phyloP scores from a whole-genome alignment of 306 rosid genomes.

The Castanopsis chinensis region DNA sequence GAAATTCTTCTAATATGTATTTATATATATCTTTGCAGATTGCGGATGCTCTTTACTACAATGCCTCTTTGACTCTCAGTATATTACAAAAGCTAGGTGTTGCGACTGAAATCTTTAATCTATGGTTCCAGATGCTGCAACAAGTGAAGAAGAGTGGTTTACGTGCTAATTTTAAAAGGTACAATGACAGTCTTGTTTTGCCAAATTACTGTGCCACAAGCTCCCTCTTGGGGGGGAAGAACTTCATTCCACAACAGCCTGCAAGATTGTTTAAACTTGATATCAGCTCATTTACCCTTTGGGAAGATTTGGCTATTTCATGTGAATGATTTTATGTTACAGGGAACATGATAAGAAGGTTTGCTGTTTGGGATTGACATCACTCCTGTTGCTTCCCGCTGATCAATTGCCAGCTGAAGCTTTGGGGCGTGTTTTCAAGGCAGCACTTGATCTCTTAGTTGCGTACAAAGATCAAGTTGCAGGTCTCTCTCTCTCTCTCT shows the following conservation, averaged over 20 bases:
- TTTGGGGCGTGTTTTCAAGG: slow-evolving; percentile 83
- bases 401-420: slow-evolving; percentile 82
- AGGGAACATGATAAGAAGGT: slow-evolving; percentile 97
- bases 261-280: neutral
- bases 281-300: neutral
- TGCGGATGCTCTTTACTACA: slow-evolving; percentile 92
- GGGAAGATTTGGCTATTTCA: slow-evolving; percentile 8
- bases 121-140: slow-evolving; percentile 89
- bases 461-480: slow-evolving; percentile 95
- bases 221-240: too few relatives aligned
- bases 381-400: slow-evolving; percentile 71
- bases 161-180: slow-evolving; percentile 80
- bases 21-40: slow-evolving; percentile 42
- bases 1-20: slow-evolving; percentile 13
- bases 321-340: slow-evolving; percentile 25
- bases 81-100: slow-evolving; percentile 77
- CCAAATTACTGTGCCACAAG: neutral
- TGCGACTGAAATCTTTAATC: slow-evolving; percentile 78
- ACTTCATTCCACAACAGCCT: neutral
- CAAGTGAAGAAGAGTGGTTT: slow-evolving; percentile 80
- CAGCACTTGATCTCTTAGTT: slow-evolving; percentile 82
- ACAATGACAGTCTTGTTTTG: neutral
- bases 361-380: slow-evolving; percentile 91
- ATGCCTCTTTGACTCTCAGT: slow-evolving; percentile 67
- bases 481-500: slow-evolving; percentile 40